Conservation (phyloP, 306 rosid genomes). For the Macrotyloma uniflorum region DNA sequence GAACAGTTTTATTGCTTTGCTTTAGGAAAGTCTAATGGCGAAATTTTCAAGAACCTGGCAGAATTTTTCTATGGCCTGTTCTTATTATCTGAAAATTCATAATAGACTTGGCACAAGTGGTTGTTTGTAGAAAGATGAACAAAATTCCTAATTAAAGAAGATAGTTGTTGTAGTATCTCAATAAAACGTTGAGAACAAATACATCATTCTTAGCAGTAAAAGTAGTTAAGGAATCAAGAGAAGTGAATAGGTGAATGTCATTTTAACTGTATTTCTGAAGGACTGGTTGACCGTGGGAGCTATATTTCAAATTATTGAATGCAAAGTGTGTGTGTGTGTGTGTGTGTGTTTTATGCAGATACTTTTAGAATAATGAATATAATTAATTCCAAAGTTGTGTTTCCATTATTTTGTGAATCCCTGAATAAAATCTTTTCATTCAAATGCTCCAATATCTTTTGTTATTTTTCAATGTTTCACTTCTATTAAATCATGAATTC, state of each 20-base stretch:
- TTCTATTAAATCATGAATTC: conserved; percentile 23
- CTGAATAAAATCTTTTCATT: background rate
- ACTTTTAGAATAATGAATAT: conserved; percentile 9
- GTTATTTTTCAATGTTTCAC: conserved; percentile 9
- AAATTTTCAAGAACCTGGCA: background rate
- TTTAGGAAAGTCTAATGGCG: background rate
- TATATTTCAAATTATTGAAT: background rate
- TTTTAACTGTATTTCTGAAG: background rate
- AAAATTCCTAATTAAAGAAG: background rate
- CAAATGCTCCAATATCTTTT: background rate
- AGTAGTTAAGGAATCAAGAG: background rate
- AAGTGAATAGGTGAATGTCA: background rate
- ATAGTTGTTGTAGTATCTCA: background rate
- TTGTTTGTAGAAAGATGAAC: background rate
- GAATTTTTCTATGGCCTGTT: too few relatives aligned
- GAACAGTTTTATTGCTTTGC: background rate
- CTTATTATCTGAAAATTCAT: too few relatives aligned
- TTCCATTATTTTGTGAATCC: conserved; percentile 11
- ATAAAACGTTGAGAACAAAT: background rate
- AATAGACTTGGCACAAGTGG: too few relatives aligned
- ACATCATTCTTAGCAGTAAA: background rate
- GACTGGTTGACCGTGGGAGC: too few relatives aligned
- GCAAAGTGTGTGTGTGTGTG: background rate
- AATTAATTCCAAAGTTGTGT: conserved; percentile 18
- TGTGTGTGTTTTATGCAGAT: too few relatives aligned